Evolutionary conservation across 352 stramenopile species (phyloP), one percentile per base, ranked within the genome.

Genomic region (Pythium brachiatum): DNA sequence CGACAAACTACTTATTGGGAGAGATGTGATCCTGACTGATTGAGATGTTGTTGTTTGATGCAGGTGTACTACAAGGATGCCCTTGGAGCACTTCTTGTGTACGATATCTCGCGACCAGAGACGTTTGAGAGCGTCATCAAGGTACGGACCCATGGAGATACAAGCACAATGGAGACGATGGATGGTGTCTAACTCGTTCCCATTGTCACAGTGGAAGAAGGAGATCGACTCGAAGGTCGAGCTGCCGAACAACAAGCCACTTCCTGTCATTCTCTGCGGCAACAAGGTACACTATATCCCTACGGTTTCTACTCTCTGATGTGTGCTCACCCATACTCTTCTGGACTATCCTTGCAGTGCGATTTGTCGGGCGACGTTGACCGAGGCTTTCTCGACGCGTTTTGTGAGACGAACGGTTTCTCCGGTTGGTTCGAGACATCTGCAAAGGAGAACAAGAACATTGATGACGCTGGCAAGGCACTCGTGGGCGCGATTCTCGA

Each of bases 11-110:
- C n/a, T n/a, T n/a, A n/a, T n/a, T 27, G 18, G n/a, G 26, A 57
- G 44, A 25, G 41, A n/a, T 44, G 47, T 38, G 47, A 38, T 60
- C 31, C 53, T 43, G 20, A 39, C n/a, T 4, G n/a, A 20, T 12
- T 23, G 32, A 41, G 36, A 20, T 34, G n/a, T 7, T n/a, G 48
- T 47, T 34, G 20, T 23, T 9, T 16, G 32, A 47, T 25, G 57
- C 26, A 89, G 73, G 85, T 97, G 3, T 98, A 97, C 73, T 98
- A 98, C 73, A 97, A 96, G 57, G 91, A 97, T 60, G 89, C 94
- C 3, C 74, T 96, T 2, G 94, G 89, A 16, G 90, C 92, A 11
- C 58, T 97, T 38, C 73, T 98, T 18, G 94, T 98, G 32, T 98
- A 97, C 71, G 94, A 98, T 57, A 90, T 96, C 50, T 95, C 89